phyloP scores from a whole-genome alignment of 768 basidiomycete species.

The Lactifluus subvellereus region DNA sequence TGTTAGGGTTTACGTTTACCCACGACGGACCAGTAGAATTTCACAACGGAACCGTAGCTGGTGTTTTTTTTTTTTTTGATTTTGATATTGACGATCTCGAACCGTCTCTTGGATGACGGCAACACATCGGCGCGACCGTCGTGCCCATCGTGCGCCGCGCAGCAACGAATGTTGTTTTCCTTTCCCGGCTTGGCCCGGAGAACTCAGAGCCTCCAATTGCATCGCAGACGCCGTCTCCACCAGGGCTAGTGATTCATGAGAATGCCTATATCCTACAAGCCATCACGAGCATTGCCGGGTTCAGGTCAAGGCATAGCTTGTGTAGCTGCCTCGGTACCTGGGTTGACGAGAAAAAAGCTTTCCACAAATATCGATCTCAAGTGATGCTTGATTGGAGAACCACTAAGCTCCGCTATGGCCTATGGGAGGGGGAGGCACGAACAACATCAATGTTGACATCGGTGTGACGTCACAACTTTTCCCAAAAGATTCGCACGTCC shows the following conservation, averaged over 20 bases:
- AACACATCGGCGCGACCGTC: not conserved
- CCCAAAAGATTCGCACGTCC: not conserved
- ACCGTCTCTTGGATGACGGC: not conserved
- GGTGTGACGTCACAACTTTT: constrained; percentile 4
- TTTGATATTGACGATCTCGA: not conserved
- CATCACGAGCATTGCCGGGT: not conserved
- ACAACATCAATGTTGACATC: not conserved
- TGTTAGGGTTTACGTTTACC: not conserved
- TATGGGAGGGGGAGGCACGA: not conserved
- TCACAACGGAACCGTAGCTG: not conserved
- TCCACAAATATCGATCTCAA: not conserved
- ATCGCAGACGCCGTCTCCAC: not conserved
- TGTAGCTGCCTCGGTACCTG: not conserved
- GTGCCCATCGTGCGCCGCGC: not conserved
- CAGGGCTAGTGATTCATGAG: not conserved
- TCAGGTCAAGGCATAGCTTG: not conserved
- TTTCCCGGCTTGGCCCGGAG: not conserved
- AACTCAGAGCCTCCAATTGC: not conserved
- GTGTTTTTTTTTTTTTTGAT: not conserved
- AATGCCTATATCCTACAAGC: not conserved
- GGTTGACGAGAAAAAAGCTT: not conserved
- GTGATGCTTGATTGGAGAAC: not conserved
- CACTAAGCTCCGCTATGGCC: not conserved
- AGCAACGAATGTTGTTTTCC: not conserved
- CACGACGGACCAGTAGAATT: not conserved